These are phyloP conservation scores for Bertia moriformis DNA, from an alignment of 2,329 filamentous ascomycete genomes.

Conservation along the genomic window DNA sequence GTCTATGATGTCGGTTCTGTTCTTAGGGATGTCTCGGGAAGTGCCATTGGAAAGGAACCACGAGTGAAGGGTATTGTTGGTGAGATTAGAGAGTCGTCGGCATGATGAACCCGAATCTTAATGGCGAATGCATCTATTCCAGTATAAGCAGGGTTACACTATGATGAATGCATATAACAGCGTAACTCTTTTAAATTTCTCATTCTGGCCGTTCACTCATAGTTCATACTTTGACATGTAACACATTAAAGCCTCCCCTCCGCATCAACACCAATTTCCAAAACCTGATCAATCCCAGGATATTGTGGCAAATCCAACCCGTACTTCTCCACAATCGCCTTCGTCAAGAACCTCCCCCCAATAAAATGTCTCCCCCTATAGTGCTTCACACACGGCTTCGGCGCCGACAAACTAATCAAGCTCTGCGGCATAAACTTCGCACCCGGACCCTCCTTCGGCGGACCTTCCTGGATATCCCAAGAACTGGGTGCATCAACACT, in stretches of 20 bases:
- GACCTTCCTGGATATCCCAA: constrained; percentile 52
- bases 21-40: not conserved
- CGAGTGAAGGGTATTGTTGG: not conserved
- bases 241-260: not conserved
- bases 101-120: too few species aligned
- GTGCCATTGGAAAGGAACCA: not conserved
- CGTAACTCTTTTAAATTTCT: too few species aligned
- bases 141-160: too few species aligned
- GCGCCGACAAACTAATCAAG: constrained; percentile 50
- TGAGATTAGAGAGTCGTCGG: not conserved
- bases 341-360: constrained; percentile 46
- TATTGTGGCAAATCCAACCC: constrained; percentile 45
- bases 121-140: too few species aligned
- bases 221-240: too few species aligned
- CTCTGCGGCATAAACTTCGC: constrained; percentile 42
- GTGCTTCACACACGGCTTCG: constrained; percentile 49
- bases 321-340: constrained; percentile 44
- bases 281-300: constrained; percentile 46
- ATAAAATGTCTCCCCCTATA: constrained; percentile 52
- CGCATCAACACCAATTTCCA: constrained; percentile 26
- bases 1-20: not conserved
- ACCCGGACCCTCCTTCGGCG: constrained; percentile 38
- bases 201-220: too few species aligned
- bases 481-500: constrained; percentile 51
- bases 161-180: too few species aligned